Base-by-base conservation (phyloP, 2,329 filamentous ascomycete genomes). In the Nigrograna mackinnonii region DNA sequence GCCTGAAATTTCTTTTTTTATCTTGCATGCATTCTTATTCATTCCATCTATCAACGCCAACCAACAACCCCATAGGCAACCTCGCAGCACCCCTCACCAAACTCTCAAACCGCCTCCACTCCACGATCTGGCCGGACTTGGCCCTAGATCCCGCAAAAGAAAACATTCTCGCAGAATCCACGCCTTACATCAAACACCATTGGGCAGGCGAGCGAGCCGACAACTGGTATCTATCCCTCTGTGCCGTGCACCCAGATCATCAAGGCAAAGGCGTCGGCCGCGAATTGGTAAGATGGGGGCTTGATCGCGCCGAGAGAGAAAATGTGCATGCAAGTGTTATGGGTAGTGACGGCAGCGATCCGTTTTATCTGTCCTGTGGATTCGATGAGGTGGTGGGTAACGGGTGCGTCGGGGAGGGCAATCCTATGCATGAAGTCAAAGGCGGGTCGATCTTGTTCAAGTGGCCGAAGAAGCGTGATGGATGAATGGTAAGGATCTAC, bases 261-360 rank as follows among this genome's bases (percentile, higher is more conserved):
- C 71, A 75, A 34, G 60, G 68, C 4, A 50, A 51, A 28, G 68
- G 64, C 2, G 41, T 69, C 9, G 74, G 72, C 1, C 59, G 57
- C 4, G 50, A 49, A 18, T 60, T 78, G 6, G 71, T 74, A 9
- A 41, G 55, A 18, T 75, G 71, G 71, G 74, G 74, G 0, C 47
- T 76, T 1, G 54, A 68, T 1, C 50, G 58, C 24, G 69, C 71
- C 1, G 48, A 62, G 33, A 40, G 55, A 11, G 71, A 74, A 9
- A 58, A 56, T 0, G 47, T 75, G n/a, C 60, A 60, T 43, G 64
- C 72, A 18, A 71, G 65, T 16, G 68, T 76, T 0, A 57, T 72
- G 13, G 61, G 64, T 31, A 66, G 69, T 4, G 50, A 64, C 4
- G 67, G 63, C 2, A 74, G 66, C 16, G 69, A 74, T 16, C 53